Conservation (phyloP, 495 filamentous ascomycete species). For the Trichoderma reesei region DNA sequence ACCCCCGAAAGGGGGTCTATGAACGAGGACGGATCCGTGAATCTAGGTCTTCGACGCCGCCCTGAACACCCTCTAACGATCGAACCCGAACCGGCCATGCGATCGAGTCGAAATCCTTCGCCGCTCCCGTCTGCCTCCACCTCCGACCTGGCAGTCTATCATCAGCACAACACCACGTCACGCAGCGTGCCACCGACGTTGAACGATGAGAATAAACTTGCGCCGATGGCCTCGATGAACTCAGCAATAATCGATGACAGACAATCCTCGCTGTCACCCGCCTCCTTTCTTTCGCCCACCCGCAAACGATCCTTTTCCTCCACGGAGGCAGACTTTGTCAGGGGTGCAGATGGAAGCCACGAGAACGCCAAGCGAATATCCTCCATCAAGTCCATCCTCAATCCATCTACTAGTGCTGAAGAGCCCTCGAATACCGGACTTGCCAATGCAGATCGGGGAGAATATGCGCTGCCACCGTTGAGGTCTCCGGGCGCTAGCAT, state of each 20-base stretch:
- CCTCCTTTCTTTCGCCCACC: conserved; percentile 41
- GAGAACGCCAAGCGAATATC: conserved; percentile 51
- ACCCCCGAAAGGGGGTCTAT: conserved; percentile 36
- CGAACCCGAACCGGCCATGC: conserved; percentile 37
- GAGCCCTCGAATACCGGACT: background rate
- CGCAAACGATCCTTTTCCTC: conserved; percentile 60
- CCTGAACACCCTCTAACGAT: conserved; percentile 28
- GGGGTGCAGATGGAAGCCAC: conserved; percentile 17
- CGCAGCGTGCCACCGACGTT: conserved; percentile 34
- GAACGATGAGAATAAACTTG: conserved; percentile 44
- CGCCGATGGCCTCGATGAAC: conserved; percentile 38
- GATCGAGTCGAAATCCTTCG: conserved; percentile 26
- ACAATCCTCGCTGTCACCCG: conserved; percentile 41
- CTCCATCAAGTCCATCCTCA: conserved; percentile 75
- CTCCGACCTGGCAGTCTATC: conserved; percentile 35
- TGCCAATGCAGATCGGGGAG: conserved; percentile 14
- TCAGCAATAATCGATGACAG: conserved; percentile 28
- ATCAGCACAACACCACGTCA: conserved; percentile 20
- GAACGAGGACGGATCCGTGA: conserved; percentile 47
- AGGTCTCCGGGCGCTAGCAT: conserved; percentile 26
- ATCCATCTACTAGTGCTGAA: conserved; percentile 36
- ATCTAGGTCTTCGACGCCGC: conserved; percentile 49
- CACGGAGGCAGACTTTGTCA: conserved; percentile 34
- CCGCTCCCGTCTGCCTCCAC: conserved; percentile 26
- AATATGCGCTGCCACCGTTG: conserved; percentile 22